Evolutionary conservation across 2,329 filamentous ascomycete genomes (phyloP), one percentile per base, ranked within the genome.

Genomic region (Xylariaceae sp.): DNA sequence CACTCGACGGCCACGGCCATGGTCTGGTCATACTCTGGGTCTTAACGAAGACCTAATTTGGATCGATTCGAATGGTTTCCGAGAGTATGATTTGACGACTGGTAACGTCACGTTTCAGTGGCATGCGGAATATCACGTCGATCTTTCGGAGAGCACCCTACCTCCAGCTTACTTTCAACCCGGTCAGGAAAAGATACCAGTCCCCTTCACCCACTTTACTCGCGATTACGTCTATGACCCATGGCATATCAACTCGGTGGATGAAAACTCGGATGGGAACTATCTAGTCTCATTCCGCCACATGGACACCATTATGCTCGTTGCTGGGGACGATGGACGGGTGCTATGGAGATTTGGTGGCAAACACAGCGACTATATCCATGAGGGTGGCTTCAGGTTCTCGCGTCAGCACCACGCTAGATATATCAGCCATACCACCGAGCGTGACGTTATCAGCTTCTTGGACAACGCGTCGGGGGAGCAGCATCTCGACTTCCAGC

Each of bases 41-140:
- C 36, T 49, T n/a, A 49, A 35, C 27, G 47, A 49, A 42, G 47
- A 49, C 30, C 36, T 49, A 4, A 42, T 49, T 2, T 49, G 47
- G 47, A 49, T 49, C 38, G 47, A 49, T 1, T 49, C 47, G 2
- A 49, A 49, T n/a, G 42, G 47, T 12, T 31, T 49, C 14, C 27
- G 47, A 18, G 47, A 42, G 10, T 49, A 45, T 30, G 27, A 49
- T 17, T 40, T 49, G 47, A 42, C 22, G 14, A 45, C 19, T 12
- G 47, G 47, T n/a, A 49, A 49, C 14, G 38, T 45, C 14, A 49
- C 42, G 6, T 49, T 49, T 42, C 14, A 45, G 30, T 49, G 47
- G 42, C 42, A 38, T 42, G 47, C 47, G n/a, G 47, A 49, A 39
- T 19, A 49, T 14, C 47, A 49, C 33, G 19, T 45, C 10, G 17